Evolutionary conservation across 192 early-diverging fungal genomes (phyloP).

Genomic region (Dissophora ornata): DNA sequence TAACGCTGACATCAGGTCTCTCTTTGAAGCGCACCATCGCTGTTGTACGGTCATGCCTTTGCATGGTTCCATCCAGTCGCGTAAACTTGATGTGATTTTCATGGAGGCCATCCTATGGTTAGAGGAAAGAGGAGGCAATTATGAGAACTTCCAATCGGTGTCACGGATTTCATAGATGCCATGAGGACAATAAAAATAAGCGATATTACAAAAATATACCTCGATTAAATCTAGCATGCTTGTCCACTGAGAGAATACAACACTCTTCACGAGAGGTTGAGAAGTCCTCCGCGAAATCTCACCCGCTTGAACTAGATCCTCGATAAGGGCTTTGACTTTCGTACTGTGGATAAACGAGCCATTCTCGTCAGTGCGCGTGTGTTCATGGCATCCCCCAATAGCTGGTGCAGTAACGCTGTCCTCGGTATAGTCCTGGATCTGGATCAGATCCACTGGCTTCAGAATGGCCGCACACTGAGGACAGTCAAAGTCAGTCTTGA

Average conservation of each 20-base stretch:
- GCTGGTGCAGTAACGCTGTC: constrained; percentile 37
- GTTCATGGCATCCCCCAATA: constrained; percentile 20
- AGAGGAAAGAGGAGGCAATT: too few relatives aligned
- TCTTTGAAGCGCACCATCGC: constrained; percentile 70
- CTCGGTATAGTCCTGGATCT: constrained; percentile 61
- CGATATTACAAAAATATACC: constrained; percentile 18
- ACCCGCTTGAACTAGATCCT: constrained; percentile 44
- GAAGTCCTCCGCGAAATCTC: constrained; percentile 25
- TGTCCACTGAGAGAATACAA: constrained; percentile 98
- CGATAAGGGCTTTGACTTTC: constrained; percentile 63
- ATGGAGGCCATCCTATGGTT: constrained; percentile 60
- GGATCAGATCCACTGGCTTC: constrained; percentile 51
- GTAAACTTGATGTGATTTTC: constrained; percentile 68
- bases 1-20: constrained; percentile 59
- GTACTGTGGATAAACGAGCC: constrained; percentile 57
- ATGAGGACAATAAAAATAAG: too few relatives aligned
- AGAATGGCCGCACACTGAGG: constrained; percentile 55
- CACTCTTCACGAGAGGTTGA: constrained; percentile 68
- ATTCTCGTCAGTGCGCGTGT: constrained; percentile 33
- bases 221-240: constrained; percentile 84
- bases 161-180: not conserved
- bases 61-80: constrained; percentile 83
- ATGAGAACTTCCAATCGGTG: not conserved
- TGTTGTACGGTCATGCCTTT: constrained; percentile 63
- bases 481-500: constrained; percentile 54